Evolutionary conservation across 2,329 filamentous ascomycete species (phyloP), one percentile per base, ranked within the genome.

Genomic region (Seiridium cupressi): DNA sequence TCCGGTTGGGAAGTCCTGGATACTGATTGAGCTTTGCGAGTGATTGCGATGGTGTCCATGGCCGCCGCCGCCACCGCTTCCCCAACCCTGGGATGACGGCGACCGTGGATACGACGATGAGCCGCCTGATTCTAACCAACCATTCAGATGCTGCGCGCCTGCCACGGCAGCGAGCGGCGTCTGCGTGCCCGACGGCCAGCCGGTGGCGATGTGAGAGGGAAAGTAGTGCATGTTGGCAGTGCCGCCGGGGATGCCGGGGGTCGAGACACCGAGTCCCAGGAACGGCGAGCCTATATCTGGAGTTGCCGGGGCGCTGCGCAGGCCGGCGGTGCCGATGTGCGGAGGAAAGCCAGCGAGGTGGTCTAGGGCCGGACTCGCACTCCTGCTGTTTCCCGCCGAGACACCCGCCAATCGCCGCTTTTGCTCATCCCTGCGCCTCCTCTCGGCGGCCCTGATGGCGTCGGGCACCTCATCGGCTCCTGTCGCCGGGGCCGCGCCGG

Each of bases 201-300:
- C 88, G 34, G 84, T 83, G 7, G 87, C 85, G 4, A 94, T 80
- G 65, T 93, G 91, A 18, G 89, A 86, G 72, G 93, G 91, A 70
- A 95, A 94, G 74, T 94, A 95, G 72, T 89, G 89, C 68, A 94
- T 81, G 66, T 91, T 93, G 9, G 89, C 89, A 9, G 89, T 89
- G 36, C 89, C 89, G 60, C 90, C 89, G 4, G 89, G 83, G 51
- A 89, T 84, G 1, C 86, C 86, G 2, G 85, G 84, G 26, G 84
- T 86, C n/a, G 81, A 78, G 68, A 81, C 81, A 65, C 80, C 68
- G 26, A 72, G 62, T 40, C 70, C 88, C 66, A 84, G 78, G 74
- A 84, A 89, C 67, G 78, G 86, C 71, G 76, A 83, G 34, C 80
- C 79, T 31, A 84, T 66, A 63, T 88, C 83, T 18, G 76, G 70